These are phyloP conservation scores for Coniophora puteana DNA, from an alignment of 1,284 basidiomycete genomes.

Conservation along the genomic window DNA sequence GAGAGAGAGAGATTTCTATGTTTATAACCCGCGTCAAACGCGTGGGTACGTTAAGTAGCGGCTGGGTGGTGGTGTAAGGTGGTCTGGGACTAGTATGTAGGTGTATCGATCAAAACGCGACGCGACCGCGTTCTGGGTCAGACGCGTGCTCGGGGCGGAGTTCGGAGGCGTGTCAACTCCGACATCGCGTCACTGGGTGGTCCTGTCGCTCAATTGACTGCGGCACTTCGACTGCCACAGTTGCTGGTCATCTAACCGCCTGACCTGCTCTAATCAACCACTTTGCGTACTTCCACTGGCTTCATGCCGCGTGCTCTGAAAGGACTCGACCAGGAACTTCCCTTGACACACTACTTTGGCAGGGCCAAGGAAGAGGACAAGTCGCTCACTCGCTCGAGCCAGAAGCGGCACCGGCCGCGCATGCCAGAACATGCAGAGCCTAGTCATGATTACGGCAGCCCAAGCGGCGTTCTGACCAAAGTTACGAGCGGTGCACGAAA, in stretches of 20 bases:
- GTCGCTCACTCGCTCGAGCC: neutral
- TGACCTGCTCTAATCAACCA: neutral
- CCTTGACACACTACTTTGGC: slow-evolving; percentile 23
- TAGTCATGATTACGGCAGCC: slow-evolving; percentile 13
- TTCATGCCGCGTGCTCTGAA: slow-evolving; percentile 7
- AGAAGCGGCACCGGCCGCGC: slow-evolving; percentile 6
- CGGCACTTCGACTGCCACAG: neutral
- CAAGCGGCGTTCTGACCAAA: too few relatives aligned
- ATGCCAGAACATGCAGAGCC: slow-evolving; percentile 6
- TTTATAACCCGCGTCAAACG: too few relatives aligned
- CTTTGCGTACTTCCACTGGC: neutral
- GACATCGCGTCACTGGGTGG: slow-evolving; percentile 11
- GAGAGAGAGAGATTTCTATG: too few relatives aligned
- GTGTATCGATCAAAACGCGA: slow-evolving; percentile 17
- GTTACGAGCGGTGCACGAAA: too few relatives aligned
- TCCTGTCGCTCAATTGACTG: slow-evolving; percentile 7
- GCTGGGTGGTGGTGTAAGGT: too few relatives aligned
- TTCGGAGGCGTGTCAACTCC: slow-evolving; percentile 38
- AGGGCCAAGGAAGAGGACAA: slow-evolving; percentile 10
- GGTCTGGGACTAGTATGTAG: slow-evolving; percentile 2
- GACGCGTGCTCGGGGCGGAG: slow-evolving; percentile 16
- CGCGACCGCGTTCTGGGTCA: slow-evolving; percentile 9
- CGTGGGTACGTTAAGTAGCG: too few relatives aligned
- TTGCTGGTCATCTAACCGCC: too few relatives aligned
- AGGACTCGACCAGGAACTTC: slow-evolving; percentile 31